A percentile compares a stretch with the other conserved stretches of the same genome.
These are phyloP conservation scores for Penicillium macrosclerotiorum DNA, from an alignment of 495 filamentous ascomycete species.

Conservation along the genomic window DNA sequence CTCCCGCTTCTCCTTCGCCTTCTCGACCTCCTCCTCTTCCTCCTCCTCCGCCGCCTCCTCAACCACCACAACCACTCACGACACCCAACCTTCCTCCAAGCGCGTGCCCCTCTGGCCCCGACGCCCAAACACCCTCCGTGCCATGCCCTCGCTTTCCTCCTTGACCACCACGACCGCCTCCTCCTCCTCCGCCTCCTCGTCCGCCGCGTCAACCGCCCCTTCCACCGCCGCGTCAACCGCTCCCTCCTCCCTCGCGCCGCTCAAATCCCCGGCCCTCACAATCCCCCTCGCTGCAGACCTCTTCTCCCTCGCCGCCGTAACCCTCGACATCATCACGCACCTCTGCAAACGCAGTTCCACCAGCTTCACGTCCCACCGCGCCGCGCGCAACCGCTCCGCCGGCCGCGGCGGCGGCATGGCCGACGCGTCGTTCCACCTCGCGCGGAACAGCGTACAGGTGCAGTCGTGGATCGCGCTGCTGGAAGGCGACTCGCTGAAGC, in stretches of 20 bases:
- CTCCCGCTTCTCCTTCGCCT: slow-evolving; percentile 35
- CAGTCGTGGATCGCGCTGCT: slow-evolving; percentile 73
- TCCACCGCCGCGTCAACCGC: not conserved
- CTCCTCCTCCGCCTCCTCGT: slow-evolving; percentile 8
- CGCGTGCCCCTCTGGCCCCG: slow-evolving; percentile 23
- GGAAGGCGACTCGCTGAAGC: slow-evolving; percentile 63
- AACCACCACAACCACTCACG: not conserved
- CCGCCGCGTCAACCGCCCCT: slow-evolving; percentile 3
- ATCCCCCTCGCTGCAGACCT: slow-evolving; percentile 31
- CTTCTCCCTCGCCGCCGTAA: slow-evolving; percentile 44
- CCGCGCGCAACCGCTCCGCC: slow-evolving; percentile 63
- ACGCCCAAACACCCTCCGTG: slow-evolving; percentile 25
- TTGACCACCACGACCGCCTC: slow-evolving; percentile 6
- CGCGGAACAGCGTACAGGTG: slow-evolving; percentile 70
- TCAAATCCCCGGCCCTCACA: slow-evolving; percentile 12
- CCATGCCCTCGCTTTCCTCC: slow-evolving; percentile 23
- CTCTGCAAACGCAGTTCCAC: slow-evolving; percentile 69
- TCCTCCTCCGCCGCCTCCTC: slow-evolving; percentile 18
- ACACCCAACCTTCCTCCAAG: slow-evolving; percentile 2
- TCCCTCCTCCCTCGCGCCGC: slow-evolving; percentile 4
- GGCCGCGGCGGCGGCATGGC: slow-evolving; percentile 68
- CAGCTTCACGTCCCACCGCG: slow-evolving; percentile 71
- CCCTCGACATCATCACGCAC: slow-evolving; percentile 75
- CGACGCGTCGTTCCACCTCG: slow-evolving; percentile 75
- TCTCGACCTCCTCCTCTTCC: slow-evolving; percentile 39